Base-by-base conservation (phyloP, 768 basidiomycete species). In the Suillus cothurnatus region DNA sequence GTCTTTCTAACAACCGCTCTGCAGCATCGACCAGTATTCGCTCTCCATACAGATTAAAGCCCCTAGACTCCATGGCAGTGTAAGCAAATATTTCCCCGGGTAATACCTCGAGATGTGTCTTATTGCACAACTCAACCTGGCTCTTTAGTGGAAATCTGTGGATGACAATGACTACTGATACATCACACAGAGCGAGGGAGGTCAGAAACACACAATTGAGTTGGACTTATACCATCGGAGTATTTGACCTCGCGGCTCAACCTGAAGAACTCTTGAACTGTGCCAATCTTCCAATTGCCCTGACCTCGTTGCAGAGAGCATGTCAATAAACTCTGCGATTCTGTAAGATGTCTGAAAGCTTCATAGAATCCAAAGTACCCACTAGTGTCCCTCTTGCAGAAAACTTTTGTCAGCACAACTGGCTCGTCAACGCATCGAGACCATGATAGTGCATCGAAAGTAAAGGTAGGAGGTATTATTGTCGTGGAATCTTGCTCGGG, bases 261-360 rank as follows among this genome's bases (percentile, higher is more conserved):
- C 9, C 79, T 79, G 66, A 75, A 83, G 81, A 98, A 97, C 66
- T 85, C 86, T 21, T 74, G 66, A 66, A 92, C n/a, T 88, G 0
- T 95, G 95, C 56, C 81, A 80, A 0, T 73, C 65, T 2, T 85
- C 82, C n/a, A 99, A 78, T 17, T 71, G 76, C 1, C 97, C 97
- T 67, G 93, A 96, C 31, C 97, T 88, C 95, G 99, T 98, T 71
- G 97, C 95, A 73, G 98, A 98, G 57, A 99, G 81, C 94, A 99
- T 99, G 71, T 94, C 84, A 53, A 99, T 86, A 72, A 99, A 98
- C 55, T 84, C 95, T 95, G 71, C 9, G 36, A 39, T 49, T 19
- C 19, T 17, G 23, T 68, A 28, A 53, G 32, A 49, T 34, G n/a
- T 43, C 45, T 47, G 21, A n/a, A 52, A 21, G 60, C 15, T 14